These are phyloP conservation scores for Plasmodium reichenowi DNA, from an alignment of 169 alveolate genomes.

Conservation along the genomic window DNA sequence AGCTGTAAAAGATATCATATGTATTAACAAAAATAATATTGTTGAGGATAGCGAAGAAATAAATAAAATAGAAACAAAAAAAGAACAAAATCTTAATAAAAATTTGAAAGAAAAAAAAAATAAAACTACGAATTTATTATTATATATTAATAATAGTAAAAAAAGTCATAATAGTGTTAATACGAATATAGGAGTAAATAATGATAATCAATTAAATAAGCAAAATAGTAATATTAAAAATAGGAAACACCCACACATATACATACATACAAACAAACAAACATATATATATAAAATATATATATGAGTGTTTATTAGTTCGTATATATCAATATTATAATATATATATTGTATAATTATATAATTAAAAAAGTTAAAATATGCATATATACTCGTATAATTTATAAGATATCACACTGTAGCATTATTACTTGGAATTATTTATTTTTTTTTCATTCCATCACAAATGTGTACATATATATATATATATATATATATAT, in stretches of 20 bases:
- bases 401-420: no score
- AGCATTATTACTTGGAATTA: neutral
- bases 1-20: neutral
- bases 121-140: constrained; percentile 17
- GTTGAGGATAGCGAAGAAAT: neutral
- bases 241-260: neutral
- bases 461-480: neutral
- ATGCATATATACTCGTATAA: no score
- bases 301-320: no score
- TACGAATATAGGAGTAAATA: constrained; percentile 24
- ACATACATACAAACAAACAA: no score
- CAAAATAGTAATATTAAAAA: constrained; percentile 35
- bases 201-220: constrained; percentile 6
- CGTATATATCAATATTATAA: no score
- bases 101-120: constrained; percentile 13
- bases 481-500: neutral
- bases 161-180: neutral
- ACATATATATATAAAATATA: no score
- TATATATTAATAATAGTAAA: constrained; percentile 28
- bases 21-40: neutral
- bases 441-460: neutral
- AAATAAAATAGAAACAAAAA: constrained; percentile 3
- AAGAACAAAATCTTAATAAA: constrained; percentile 1
- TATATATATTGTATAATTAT: no score
- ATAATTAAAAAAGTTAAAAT: no score